Base-by-base conservation (phyloP, 2,329 filamentous ascomycete species). In the Venturia oleaginea region DNA sequence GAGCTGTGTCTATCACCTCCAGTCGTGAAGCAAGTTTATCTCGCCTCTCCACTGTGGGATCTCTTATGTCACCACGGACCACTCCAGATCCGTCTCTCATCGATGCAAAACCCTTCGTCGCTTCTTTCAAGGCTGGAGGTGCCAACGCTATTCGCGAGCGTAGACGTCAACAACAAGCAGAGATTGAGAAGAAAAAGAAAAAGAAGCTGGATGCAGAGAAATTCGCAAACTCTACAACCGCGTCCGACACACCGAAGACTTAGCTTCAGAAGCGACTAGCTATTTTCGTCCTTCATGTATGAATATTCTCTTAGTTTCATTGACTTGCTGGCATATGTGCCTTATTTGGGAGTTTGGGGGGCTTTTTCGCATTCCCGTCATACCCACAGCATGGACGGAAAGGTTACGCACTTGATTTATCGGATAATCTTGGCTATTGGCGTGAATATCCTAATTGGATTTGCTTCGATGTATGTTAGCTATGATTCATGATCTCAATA, bases 91-190 rank as follows among this genome's bases (percentile, higher is more conserved):
- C n/a, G 43, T 27, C 59, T 42, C 59, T 40, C 34, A n/a, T 43
- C 8, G 59, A 60, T 24, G 59, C 59, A 2, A 60, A 60, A 42
- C 37, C 59, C 1, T 40, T 40, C n/a, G 22, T 60, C 8, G 37
- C 13, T 27, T 30, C 34, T 22, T 60, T 40, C 37, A 40, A 60
- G n/a, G 24, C 15, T 24, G 59, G 59, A 40, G 59, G 59, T 27
- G 59, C 59, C 22, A 60, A 60, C 7, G 59, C 59, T 1, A 32
- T 60, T 27, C 27, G 15, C 40, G 59, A 60, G 59, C 59, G 59
- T 22, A 60, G 59, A 40, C 59, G 59, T 7, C 51, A 57, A 19
- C 51, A 57, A n/a, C 30, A 34, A 57, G 27, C 30, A 10, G 51
- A 57, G 27, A 27, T 32, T 34, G 27, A 57, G 51, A 30, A 57